Evolutionary conservation across 2,329 filamentous ascomycete genomes (phyloP).

Genomic region (Fonsecaea pugnacius): DNA sequence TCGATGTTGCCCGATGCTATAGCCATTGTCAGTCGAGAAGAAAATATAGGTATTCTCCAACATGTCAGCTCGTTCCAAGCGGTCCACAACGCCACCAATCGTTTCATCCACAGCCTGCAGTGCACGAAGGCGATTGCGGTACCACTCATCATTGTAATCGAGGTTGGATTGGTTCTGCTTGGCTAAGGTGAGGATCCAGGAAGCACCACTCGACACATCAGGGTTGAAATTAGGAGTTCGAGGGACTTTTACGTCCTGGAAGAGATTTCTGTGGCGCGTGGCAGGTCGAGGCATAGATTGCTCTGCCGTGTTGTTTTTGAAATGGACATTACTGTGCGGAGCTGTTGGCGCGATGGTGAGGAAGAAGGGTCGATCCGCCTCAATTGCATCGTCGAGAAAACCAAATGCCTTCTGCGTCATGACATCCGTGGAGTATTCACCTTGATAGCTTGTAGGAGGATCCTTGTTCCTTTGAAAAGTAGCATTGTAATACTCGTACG

Average conservation of each 20-base stretch:
- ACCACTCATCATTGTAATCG: constrained; percentile 59
- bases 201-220: constrained; percentile 53
- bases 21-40: constrained; percentile 65
- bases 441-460: constrained; percentile 59
- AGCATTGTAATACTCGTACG: constrained; percentile 70
- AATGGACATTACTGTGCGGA: constrained; percentile 64
- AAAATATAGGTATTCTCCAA: constrained; percentile 63
- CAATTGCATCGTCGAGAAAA: constrained; percentile 65
- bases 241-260: constrained; percentile 63
- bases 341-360: constrained; percentile 68
- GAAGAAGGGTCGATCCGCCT: constrained; percentile 65
- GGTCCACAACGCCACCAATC: constrained; percentile 51
- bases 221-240: constrained; percentile 71
- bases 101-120: constrained; percentile 62
- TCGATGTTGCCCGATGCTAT: constrained; percentile 64
- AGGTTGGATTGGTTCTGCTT: constrained; percentile 53
- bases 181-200: constrained; percentile 52
- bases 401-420: constrained; percentile 63
- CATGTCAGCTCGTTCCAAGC: constrained; percentile 48
- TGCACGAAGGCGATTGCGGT: constrained; percentile 55
- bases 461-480: constrained; percentile 65
- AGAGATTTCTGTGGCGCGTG: constrained; percentile 65
- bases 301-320: constrained; percentile 36
- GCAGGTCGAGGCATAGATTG: constrained; percentile 49
- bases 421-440: constrained; percentile 63